Conservation (phyloP, 768 basidiomycete genomes). For the Auricularia cornea region DNA sequence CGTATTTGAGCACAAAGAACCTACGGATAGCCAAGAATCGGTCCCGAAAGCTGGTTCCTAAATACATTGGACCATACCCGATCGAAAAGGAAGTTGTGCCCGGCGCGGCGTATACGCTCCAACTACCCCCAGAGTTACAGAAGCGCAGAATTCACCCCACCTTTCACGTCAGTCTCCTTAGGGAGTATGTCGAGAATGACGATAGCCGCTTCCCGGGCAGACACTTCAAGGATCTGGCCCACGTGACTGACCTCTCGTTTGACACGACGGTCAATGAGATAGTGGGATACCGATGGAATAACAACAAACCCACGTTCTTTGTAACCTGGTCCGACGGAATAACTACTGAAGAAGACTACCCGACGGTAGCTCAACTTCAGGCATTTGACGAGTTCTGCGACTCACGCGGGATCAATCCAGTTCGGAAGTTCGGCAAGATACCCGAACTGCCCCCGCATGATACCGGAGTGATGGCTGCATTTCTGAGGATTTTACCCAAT, state of each 20-base stretch:
- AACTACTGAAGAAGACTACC: background rate
- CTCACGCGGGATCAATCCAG: background rate
- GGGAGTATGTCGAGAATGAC: conserved; percentile 23
- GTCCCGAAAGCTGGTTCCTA: conserved; percentile 7
- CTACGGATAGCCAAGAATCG: conserved; percentile 2
- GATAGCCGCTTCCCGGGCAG: conserved; percentile 25
- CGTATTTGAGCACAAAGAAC: conserved; percentile 7
- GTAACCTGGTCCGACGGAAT: background rate
- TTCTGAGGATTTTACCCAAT: too few relatives aligned
- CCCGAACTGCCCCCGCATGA: too few relatives aligned
- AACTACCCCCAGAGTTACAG: conserved; percentile 21
- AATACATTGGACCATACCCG: conserved; percentile 5
- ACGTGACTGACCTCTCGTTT: too few relatives aligned
- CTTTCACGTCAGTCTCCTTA: conserved; percentile 29
- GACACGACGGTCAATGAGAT: background rate
- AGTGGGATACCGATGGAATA: background rate
- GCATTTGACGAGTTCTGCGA: background rate
- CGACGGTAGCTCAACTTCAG: background rate
- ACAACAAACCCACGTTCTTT: background rate
- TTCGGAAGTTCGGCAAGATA: background rate
- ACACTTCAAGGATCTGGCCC: background rate
- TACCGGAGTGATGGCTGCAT: too few relatives aligned
- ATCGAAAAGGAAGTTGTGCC: background rate
- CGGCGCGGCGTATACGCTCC: conserved; percentile 21
- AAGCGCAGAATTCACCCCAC: conserved; percentile 21